Percentiles rank a stretch among this genome's conserved stretches.
These are phyloP conservation scores for Dryas alaskensis DNA, from an alignment of 306 rosid genomes.

Conservation along the genomic window DNA sequence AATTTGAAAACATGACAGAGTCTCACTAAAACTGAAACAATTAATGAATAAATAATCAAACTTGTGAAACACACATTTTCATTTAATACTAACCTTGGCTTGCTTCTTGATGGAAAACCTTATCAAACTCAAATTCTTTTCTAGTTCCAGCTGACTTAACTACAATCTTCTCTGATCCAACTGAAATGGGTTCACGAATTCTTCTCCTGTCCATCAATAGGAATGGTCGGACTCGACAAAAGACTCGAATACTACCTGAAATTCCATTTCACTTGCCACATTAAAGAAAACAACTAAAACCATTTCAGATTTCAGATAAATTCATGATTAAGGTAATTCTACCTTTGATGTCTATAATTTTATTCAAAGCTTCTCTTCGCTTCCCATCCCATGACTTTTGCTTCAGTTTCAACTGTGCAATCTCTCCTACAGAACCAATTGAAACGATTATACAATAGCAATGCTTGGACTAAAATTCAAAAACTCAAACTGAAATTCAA, in stretches of 20 bases:
- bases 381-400: constrained; percentile 44
- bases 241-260: constrained; percentile 84
- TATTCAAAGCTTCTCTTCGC: constrained; percentile 75
- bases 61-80: constrained; percentile 13
- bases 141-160: constrained; percentile 58
- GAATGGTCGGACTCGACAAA: constrained; percentile 79
- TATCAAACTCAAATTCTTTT: constrained; percentile 82
- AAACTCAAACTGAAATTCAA: background rate
- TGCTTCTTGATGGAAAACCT: constrained; percentile 67
- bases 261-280: constrained; percentile 22
- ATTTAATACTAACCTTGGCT: constrained; percentile 71
- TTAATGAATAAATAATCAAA: constrained; percentile 16
- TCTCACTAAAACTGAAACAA: constrained; percentile 18
- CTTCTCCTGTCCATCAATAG: constrained; percentile 43
- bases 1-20: constrained; percentile 29
- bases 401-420: constrained; percentile 59
- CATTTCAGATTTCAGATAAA: background rate
- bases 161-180: constrained; percentile 58
- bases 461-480: background rate
- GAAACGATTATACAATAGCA: constrained; percentile 13
- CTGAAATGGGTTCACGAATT: constrained; percentile 47
- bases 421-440: constrained; percentile 54
- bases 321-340: constrained; percentile 5
- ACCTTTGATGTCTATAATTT: constrained; percentile 92
- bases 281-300: constrained; percentile 1